A percentile compares a stretch with the other conserved stretches of the same genome.
These are phyloP conservation scores for Umbellularia californica DNA, from an alignment of 164 flowering plant species.

Conservation along the genomic window DNA sequence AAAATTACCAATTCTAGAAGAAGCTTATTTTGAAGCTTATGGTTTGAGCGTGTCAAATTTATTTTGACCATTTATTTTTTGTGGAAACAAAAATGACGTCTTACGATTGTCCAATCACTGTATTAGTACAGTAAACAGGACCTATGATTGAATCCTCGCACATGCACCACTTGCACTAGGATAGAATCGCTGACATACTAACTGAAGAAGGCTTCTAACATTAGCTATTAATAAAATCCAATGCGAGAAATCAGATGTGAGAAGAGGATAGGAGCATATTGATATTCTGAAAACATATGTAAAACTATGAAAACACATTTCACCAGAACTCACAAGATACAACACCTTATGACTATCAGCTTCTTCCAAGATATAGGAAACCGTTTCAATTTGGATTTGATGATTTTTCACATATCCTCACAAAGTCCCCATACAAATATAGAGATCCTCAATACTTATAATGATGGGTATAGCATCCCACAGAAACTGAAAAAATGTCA, in stretches of 20 bases:
- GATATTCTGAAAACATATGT: conserved; percentile 4
- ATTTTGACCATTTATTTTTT: too few relatives aligned
- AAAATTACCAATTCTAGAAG: too few relatives aligned
- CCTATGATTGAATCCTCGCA: neutral
- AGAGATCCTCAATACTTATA: neutral
- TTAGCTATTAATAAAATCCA: neutral
- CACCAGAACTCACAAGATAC: neutral
- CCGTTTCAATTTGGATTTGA: neutral
- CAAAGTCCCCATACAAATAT: neutral
- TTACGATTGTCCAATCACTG: too few relatives aligned
- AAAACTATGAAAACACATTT: neutral
- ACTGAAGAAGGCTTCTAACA: neutral
- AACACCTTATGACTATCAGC: too few relatives aligned
- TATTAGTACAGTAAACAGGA: neutral
- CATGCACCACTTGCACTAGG: neutral
- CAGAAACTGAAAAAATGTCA: neutral
- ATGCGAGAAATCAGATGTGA: neutral
- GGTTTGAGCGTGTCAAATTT: too few relatives aligned
- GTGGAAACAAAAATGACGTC: too few relatives aligned
- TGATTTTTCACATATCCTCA: neutral
- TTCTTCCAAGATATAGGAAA: neutral
- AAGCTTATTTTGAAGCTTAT: too few relatives aligned
- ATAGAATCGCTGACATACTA: neutral
- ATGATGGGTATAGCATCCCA: neutral
- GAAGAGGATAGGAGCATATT: neutral